These are phyloP conservation scores for Crithidia expoeki DNA, from an alignment of 208 protist species.

Conservation along the genomic window DNA sequence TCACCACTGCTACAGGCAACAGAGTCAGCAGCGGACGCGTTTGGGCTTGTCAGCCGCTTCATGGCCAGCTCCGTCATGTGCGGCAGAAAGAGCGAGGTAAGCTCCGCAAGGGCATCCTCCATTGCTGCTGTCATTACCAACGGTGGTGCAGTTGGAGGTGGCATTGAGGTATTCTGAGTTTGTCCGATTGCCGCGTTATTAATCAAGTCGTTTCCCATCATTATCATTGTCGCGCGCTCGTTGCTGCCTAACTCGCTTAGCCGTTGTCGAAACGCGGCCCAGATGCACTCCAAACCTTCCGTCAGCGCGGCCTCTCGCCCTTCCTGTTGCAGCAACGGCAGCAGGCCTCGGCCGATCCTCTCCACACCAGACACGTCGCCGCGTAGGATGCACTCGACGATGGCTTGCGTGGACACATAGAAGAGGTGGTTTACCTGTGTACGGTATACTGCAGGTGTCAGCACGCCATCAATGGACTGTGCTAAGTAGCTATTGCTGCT, in stretches of 20 bases:
- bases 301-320: slow-evolving; percentile 30
- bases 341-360: slow-evolving; percentile 11
- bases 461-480: slow-evolving; percentile 4
- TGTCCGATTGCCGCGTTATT: too few relatives aligned
- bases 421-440: slow-evolving; percentile 12
- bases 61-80: slow-evolving; percentile 43
- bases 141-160: neutral
- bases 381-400: slow-evolving; percentile 31
- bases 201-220: too few relatives aligned
- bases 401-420: slow-evolving; percentile 10
- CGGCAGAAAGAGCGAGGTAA: slow-evolving; percentile 43
- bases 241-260: slow-evolving; percentile 33
- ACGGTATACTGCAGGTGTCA: slow-evolving; percentile 25
- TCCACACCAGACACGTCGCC: slow-evolving; percentile 27
- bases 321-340: slow-evolving; percentile 33
- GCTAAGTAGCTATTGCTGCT: too few relatives aligned
- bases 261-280: slow-evolving; percentile 23
- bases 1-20: neutral
- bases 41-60: slow-evolving; percentile 5
- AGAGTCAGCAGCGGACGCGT: neutral
- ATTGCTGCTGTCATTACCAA: slow-evolving; percentile 19
- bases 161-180: too few relatives aligned
- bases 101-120: slow-evolving; percentile 45
- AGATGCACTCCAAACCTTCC: slow-evolving; percentile 30
- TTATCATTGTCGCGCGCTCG: slow-evolving; percentile 3